Conservation (phyloP, 495 filamentous ascomycete genomes). For the Cercophora newfieldiana region DNA sequence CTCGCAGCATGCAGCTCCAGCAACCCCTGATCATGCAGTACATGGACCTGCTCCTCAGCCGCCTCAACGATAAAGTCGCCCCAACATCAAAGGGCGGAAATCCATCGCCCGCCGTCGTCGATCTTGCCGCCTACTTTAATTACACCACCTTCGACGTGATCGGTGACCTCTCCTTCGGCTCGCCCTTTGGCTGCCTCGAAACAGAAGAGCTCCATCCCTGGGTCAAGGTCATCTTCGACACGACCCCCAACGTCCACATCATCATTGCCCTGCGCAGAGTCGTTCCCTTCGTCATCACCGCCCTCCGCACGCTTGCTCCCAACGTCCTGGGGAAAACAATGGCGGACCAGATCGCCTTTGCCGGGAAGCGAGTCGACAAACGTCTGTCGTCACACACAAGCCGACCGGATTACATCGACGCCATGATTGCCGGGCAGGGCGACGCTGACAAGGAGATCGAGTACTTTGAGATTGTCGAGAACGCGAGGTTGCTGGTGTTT, state of each 20-base stretch:
- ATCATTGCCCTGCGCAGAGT: constrained; percentile 30
- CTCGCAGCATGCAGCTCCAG: constrained; percentile 41
- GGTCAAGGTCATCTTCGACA: constrained; percentile 32
- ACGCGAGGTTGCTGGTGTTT: constrained; percentile 7
- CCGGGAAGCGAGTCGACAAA: neutral
- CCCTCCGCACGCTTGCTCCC: neutral
- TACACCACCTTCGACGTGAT: constrained; percentile 59
- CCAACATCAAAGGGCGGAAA: no score
- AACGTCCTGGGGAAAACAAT: constrained; percentile 3
- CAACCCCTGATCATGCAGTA: constrained; percentile 40
- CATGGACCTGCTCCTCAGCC: constrained; percentile 42
- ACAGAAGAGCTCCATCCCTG: constrained; percentile 34
- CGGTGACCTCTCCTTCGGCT: constrained; percentile 56
- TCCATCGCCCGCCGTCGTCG: constrained; percentile 19
- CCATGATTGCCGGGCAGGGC: neutral
- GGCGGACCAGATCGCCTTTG: neutral
- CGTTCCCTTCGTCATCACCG: neutral
- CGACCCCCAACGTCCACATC: constrained; percentile 26
- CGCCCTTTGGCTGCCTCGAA: constrained; percentile 53
- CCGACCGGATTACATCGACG: constrained; percentile 1
- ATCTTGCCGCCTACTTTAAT: constrained; percentile 52
- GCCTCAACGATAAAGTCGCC: constrained; percentile 27
- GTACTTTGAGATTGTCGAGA: neutral
- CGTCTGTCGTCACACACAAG: neutral
- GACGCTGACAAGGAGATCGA: neutral